Evolutionary conservation across 352 stramenopile genomes (phyloP), one percentile per base, ranked within the genome.

Genomic region (Phytophthora ramorum): DNA sequence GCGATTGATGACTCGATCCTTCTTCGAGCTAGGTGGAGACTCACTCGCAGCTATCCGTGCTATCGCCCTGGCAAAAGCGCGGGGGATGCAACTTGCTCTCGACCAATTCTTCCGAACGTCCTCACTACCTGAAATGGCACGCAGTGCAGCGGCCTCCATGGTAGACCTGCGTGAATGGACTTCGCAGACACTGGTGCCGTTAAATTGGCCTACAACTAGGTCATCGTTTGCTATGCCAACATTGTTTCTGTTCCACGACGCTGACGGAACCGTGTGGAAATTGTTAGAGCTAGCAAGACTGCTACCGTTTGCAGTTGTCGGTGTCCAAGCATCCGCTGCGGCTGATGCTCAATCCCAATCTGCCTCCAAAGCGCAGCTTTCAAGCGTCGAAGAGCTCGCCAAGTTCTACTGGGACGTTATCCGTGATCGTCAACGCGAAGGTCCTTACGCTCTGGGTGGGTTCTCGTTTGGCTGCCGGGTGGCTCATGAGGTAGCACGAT

Each of bases 11-110:
- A 59, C 67, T 0, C 60, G 49, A 12, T 86, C 81, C 1, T 93
- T 92, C 56, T 91, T 93, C 48, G 79, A 88, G 41, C 41, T 92
- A 12, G 85, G 85, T 4, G 85, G 85, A 10, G 82, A 91, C 28
- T 92, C 83, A 8, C 63, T 93, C 16, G 63, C 74, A 10, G 83
- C 83, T 40, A 87, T 91, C n/a, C 83, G 80, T 2, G 78, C 84
- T 28, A 88, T 90, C 16, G 76, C 77, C 7, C 50, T 90, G 6
- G 73, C 85, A 24, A 76, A 83, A 46, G 66, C 75, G 7, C 80
- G 85, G 17, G 78, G 76, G 5, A 20, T 92, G 10, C 32, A 50
- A 3, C 57, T 88, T 8, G 62, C 80, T 2, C 58, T 92, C n/a
- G 66, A 85, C 8, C 63, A 70, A 17, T 81, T 87, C 28, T 85